Percentiles rank a stretch among this genome's conserved stretches.
Conservation (phyloP, 2,329 filamentous ascomycete species). For the Fonsecaea pugnacius region DNA sequence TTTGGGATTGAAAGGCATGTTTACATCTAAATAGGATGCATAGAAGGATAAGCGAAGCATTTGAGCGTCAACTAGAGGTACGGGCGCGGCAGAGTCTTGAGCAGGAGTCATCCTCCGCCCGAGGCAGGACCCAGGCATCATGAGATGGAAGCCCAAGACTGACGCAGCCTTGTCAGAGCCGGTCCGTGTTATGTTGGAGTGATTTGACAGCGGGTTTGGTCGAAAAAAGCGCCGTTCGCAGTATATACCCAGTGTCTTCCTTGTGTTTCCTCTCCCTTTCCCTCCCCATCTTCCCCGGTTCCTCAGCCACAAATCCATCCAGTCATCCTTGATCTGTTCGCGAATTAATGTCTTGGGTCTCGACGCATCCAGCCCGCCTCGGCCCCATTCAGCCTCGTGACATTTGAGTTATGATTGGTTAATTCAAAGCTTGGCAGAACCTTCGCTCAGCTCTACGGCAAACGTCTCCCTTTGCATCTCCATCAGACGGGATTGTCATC, state of each 20-base stretch:
- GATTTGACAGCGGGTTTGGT: background rate
- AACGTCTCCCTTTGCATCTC: background rate
- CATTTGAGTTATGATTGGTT: background rate
- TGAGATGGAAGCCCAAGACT: background rate
- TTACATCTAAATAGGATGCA: background rate
- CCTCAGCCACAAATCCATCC: background rate
- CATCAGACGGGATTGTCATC: background rate
- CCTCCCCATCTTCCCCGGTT: background rate
- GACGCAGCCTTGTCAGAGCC: background rate
- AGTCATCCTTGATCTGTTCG: background rate
- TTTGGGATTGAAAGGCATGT: background rate
- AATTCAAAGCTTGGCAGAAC: background rate
- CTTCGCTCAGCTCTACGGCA: background rate
- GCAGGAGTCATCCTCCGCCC: background rate
- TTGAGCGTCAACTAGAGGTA: background rate
- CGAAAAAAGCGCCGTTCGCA: background rate
- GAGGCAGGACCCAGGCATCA: background rate
- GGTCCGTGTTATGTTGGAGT: background rate
- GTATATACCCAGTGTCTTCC: background rate
- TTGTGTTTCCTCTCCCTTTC: background rate
- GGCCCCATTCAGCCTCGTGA: background rate
- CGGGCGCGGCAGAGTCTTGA: background rate
- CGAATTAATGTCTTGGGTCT: background rate
- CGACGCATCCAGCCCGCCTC: constrained; percentile 1
- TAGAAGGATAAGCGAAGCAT: constrained; percentile 1